Evolutionary conservation across 164 flowering plant species (phyloP), one percentile per base, ranked within the genome.

Genomic region (Magnolia changhungtana): DNA sequence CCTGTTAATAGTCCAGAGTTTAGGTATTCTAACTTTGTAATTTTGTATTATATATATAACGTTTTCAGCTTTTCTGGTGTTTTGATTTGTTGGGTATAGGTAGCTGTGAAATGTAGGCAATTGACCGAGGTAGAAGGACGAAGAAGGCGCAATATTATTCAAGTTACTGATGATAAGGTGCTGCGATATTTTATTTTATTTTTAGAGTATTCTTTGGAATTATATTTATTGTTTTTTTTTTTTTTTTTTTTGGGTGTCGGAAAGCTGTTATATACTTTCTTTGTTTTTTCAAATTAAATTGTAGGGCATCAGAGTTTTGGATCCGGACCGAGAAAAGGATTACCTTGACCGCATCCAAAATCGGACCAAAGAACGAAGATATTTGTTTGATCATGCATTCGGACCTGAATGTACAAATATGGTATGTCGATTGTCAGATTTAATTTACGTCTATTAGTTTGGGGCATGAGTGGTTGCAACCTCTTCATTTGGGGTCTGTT

Each of bases 41-140:
- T 37, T 71, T 50, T 67, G 11, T 74, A 69, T 16, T 37, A 23
- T 13, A 27, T 68, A 4, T 1, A 37, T 49, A 63, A 58, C 8
- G 5, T 45, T 14, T 70, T 23, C 59, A 11, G 7, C 21, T 59
- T 8, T 63, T 70, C 8, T 63, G 6, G 16, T 52, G 2, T 59
- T 65, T 14, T 9, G 67, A n/a, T 13, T 78, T 58, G n/a, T 80
- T 58, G 19, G 10, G 50, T 69, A 3, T 81, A 94, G 98, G 97
- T 94, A 77, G 93, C 92, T 24, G 91, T 94, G 19, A 94, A 91
- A 86, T 94, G 98, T 77, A 83, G 98, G 82, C 96, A 93, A 10
- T 82, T 88, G 64, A 81, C 86, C 24, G 84, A 65, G 81, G 82
- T 76, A 79, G 96, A 90, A 49, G 73, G 82, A 16, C 76, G 64